Base-by-base conservation (phyloP, 352 stramenopile genomes). In the Globisporangium camurandrum region DNA sequence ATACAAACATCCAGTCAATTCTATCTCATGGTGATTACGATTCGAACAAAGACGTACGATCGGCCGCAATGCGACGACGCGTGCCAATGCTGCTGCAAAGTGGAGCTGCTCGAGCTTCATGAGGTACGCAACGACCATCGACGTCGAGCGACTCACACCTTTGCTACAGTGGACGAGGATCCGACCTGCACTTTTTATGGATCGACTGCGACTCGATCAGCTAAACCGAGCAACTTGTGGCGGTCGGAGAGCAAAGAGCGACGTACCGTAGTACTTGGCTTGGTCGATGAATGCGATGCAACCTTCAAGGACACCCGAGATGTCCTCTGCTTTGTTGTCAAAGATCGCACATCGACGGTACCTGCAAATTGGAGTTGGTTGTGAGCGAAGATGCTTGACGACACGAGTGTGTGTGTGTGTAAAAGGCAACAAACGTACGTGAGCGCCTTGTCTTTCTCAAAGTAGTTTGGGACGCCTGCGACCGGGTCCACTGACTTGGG, bases 131-230 rank as follows among this genome's bases (percentile, higher is more conserved):
- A 93, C 58, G 28, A 97, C 84, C 57, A 97, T 80, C 24, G 86
- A 93, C 46, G 81, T 75, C 26, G 86, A 96, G 45, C 88, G 76
- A 58, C 83, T 95, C 48, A 96, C 78, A 48, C 88, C 88, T 64
- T 95, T 93, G 64, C 89, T 92, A 64, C 88, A 97, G 59, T 97
- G 88, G 48, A 97, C 86, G 28, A 97, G 71, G 34, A 97, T 86
- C 33, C 78, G 71, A 39, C 82, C 79, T 93, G 41, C 3, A 46
- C 23, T 42, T 30, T 24, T 10, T 46, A 7, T 3, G 41, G 7
- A 22, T 26, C 17, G 37, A 49, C 19, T 53, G 41, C 14, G 22
- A 24, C 62, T n/a, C n/a, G n/a, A n/a, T n/a, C n/a, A n/a, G n/a
- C n/a, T n/a, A n/a, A n/a, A n/a, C n/a, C n/a, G n/a, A n/a, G n/a